phyloP scores from a whole-genome alignment of 331 rosid genomes.

The Ulmus americana region DNA sequence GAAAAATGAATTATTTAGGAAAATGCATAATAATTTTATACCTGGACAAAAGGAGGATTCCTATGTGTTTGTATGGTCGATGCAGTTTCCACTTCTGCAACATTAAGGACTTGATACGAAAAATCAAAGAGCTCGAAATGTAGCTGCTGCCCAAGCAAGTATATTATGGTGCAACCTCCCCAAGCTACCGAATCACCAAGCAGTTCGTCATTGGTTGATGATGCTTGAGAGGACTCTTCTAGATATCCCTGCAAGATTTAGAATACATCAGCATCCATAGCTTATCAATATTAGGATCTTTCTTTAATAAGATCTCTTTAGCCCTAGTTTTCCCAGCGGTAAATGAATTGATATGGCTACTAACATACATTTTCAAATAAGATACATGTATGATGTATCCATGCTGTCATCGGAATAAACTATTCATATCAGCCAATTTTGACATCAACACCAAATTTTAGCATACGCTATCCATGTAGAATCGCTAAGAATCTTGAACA shows the following conservation, averaged over 20 bases:
- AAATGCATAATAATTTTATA: conserved; percentile 12
- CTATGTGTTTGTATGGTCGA: conserved; percentile 48
- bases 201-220: conserved; percentile 60
- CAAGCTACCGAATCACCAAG: conserved; percentile 96
- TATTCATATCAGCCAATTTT: not conserved
- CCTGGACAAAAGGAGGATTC: conserved; percentile 64
- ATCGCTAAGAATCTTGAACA: not conserved
- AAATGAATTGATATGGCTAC: no score
- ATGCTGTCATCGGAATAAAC: not conserved
- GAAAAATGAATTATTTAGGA: not conserved
- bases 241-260: conserved; percentile 59
- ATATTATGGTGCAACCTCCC: conserved; percentile 97
- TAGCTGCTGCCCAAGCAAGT: conserved; percentile 93
- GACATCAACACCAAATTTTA: not conserved
- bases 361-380: no score
- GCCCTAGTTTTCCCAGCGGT: no score
- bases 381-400: no score
- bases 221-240: conserved; percentile 67
- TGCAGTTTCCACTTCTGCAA: conserved; percentile 83
- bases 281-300: no score
- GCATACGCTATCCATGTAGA: not conserved
- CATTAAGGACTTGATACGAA: conserved; percentile 84
- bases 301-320: no score
- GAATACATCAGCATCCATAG: conserved; percentile 15
- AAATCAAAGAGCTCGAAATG: conserved; percentile 97